phyloP scores from a whole-genome alignment of 164 flowering plant genomes.

The Annona cherimola region DNA sequence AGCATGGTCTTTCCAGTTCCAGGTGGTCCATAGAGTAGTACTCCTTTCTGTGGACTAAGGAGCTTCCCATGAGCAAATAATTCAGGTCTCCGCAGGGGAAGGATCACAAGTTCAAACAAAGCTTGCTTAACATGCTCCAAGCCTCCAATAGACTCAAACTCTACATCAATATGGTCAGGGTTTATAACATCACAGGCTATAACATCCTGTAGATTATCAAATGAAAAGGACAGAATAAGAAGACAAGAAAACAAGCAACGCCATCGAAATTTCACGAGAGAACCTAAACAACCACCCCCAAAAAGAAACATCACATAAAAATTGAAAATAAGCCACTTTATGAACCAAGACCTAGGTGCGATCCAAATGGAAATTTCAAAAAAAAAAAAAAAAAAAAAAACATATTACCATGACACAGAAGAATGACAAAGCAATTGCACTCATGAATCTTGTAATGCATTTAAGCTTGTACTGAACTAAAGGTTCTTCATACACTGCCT shows the following conservation, averaged over 20 bases:
- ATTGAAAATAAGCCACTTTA: background rate
- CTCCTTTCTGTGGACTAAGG: conserved; percentile 84
- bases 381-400: too few relatives aligned
- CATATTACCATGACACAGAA: too few relatives aligned
- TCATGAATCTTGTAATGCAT: too few relatives aligned
- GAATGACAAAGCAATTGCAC: too few relatives aligned
- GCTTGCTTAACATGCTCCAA: conserved; percentile 67
- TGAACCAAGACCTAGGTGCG: background rate
- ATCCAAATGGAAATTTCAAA: background rate
- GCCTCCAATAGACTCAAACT: conserved; percentile 79
- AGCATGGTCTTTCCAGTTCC: conserved; percentile 25
- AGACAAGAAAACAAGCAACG: background rate
- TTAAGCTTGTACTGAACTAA: too few relatives aligned
- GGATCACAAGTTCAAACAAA: conserved; percentile 65
- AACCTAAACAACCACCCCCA: background rate
- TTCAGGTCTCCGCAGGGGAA: conserved; percentile 73
- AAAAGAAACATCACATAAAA: background rate
- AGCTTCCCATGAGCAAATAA: conserved; percentile 66
- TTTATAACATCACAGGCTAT: conserved; percentile 88
- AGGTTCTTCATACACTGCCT: too few relatives aligned
- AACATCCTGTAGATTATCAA: conserved; percentile 51
- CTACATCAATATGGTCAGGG: conserved; percentile 78
- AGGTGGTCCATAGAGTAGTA: conserved; percentile 38
- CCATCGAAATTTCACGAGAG: too few relatives aligned
- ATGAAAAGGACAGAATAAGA: background rate